phyloP scores from a whole-genome alignment of 495 filamentous ascomycete species.

The Chaetomium cochliodes region DNA sequence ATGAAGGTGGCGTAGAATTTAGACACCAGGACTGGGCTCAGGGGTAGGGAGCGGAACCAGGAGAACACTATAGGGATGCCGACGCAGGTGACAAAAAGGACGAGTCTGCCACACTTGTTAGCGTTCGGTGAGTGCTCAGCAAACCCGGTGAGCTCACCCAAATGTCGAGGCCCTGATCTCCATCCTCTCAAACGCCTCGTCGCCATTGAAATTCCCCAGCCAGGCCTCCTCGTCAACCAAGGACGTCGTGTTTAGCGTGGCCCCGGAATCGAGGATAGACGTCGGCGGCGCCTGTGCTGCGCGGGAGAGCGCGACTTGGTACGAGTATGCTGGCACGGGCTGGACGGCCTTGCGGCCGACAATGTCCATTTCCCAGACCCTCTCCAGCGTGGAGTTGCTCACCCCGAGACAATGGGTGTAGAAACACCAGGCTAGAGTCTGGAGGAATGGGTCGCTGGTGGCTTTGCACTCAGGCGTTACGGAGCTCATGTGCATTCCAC shows the following conservation, averaged over 20 bases:
- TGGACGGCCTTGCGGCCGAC: background rate
- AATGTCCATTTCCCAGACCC: slow-evolving; percentile 1
- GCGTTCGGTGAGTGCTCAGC: too few species aligned
- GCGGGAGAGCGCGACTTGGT: background rate
- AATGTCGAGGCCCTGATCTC: background rate
- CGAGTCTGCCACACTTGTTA: background rate
- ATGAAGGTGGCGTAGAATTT: background rate
- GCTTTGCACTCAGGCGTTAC: background rate
- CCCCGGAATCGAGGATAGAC: background rate
- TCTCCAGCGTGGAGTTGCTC: background rate
- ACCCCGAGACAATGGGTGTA: background rate
- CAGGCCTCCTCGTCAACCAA: background rate
- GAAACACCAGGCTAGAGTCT: slow-evolving; percentile 1
- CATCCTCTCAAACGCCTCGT: background rate
- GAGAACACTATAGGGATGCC: background rate
- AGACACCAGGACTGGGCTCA: background rate
- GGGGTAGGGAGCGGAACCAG: background rate
- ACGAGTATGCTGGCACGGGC: background rate
- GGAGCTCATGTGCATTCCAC: background rate
- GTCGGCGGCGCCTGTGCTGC: background rate
- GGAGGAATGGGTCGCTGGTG: background rate
- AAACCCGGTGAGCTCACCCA: background rate
- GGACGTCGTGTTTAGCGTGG: background rate
- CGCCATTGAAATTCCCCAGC: background rate
- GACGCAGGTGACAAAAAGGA: background rate